Evolutionary conservation across 148 eudicot genomes (phyloP).

Genomic region (Spergularia marina): DNA sequence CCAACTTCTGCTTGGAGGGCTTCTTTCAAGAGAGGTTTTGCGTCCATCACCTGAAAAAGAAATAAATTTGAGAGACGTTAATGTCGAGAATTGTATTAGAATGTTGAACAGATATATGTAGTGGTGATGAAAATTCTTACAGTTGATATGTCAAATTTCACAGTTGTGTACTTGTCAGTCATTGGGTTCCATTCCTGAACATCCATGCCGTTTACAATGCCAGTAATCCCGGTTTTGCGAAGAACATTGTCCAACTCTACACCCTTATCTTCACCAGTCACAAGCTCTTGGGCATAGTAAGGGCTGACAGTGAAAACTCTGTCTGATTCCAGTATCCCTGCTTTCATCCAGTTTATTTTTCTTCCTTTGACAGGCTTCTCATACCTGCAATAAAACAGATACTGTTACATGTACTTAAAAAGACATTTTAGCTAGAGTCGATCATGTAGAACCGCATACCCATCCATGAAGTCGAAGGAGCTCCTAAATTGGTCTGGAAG

Average conservation of each 20-base stretch:
- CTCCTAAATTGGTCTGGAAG: conserved; percentile 66
- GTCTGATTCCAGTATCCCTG: conserved; percentile 71
- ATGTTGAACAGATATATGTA: neutral
- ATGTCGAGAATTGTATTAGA: neutral
- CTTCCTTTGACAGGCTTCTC: conserved; percentile 75
- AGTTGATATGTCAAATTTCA: conserved; percentile 64
- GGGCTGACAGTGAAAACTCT: conserved; percentile 89
- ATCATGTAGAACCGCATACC: conserved; percentile 39
- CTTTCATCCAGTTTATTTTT: conserved; percentile 99
- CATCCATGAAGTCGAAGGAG: conserved; percentile 85
- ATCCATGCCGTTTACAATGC: conserved; percentile 91
- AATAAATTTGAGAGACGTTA: neutral
- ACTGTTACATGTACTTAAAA: neutral
- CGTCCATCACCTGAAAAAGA: conserved; percentile 59
- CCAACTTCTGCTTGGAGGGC: conserved; percentile 92
- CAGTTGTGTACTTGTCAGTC: conserved; percentile 58
- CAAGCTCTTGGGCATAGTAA: conserved; percentile 72
- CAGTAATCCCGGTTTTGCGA: conserved; percentile 48
- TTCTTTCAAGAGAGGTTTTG: conserved; percentile 81
- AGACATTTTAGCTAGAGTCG: neutral
- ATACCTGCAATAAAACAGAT: conserved; percentile 39
- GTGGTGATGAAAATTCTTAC: conserved; percentile 33
- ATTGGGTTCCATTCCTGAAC: conserved; percentile 88
- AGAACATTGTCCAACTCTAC: conserved; percentile 64
- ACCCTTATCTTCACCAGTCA: conserved; percentile 62